A percentile compares a stretch with the other conserved stretches of the same genome.
These are phyloP conservation scores for Calonectria hongkongensis DNA, from an alignment of 2,329 filamentous ascomycete genomes.

Conservation along the genomic window DNA sequence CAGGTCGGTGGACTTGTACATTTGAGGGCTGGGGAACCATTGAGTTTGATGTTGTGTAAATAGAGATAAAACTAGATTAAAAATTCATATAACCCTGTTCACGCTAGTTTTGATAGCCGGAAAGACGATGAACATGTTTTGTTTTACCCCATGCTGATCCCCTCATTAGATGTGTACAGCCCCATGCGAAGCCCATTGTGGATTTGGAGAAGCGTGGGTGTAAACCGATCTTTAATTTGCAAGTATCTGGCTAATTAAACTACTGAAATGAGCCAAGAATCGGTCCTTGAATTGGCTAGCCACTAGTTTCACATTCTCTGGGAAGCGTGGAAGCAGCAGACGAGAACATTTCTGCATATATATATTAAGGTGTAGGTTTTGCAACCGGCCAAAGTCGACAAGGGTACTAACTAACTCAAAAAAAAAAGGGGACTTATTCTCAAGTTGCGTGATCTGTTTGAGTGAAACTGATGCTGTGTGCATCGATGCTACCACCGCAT, in stretches of 20 bases:
- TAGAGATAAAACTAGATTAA: background rate
- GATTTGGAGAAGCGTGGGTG: background rate
- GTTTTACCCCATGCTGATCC: background rate
- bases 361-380: too few species aligned
- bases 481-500: too few species aligned
- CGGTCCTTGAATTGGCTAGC: too few species aligned
- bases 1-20: constrained; percentile 49
- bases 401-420: too few species aligned
- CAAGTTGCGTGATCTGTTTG: too few species aligned
- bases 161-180: background rate
- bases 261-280: background rate
- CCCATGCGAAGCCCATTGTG: background rate
- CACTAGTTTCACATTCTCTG: too few species aligned
- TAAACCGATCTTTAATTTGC: background rate
- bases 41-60: constrained; percentile 51
- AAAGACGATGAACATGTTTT: background rate
- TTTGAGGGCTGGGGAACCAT: constrained; percentile 53
- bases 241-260: background rate
- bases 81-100: background rate
- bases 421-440: too few species aligned
- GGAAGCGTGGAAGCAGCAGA: too few species aligned
- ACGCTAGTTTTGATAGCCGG: background rate
- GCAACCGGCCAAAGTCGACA: too few species aligned
- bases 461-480: too few species aligned
- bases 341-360: too few species aligned